These are phyloP conservation scores for Carex myosuroides DNA, from an alignment of 176 grass and related monocot species.

Conservation along the genomic window DNA sequence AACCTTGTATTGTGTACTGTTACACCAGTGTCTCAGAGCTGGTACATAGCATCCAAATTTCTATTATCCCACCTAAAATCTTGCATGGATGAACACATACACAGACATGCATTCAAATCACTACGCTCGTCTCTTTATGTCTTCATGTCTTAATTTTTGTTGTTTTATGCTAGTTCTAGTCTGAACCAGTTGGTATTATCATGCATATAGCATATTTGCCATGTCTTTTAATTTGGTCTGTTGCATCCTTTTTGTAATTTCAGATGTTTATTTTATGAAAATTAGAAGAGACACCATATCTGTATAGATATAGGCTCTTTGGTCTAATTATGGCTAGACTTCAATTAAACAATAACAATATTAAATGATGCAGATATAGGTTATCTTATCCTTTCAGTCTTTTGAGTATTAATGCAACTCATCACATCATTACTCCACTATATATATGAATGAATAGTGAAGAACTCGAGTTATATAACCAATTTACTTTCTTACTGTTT, in stretches of 20 bases:
- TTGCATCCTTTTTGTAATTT: background rate
- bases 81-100: background rate
- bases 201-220: background rate
- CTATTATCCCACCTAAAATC: background rate
- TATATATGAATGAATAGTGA: background rate
- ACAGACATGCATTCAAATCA: background rate
- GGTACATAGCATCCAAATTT: background rate
- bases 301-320: background rate
- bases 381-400: background rate
- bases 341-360: no score
- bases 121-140: background rate
- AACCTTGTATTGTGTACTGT: background rate
- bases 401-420: background rate
- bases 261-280: background rate
- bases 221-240: background rate
- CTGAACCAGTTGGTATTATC: background rate
- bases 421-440: background rate
- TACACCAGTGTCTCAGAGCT: background rate
- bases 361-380: background rate
- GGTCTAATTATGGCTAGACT: background rate
- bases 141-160: background rate
- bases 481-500: background rate
- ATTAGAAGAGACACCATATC: background rate
- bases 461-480: background rate
- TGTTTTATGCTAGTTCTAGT: background rate